Percentiles rank a stretch among this genome's conserved stretches.
phyloP scores from a whole-genome alignment of 176 grass and related monocot species.

The Hordeum marinum region DNA sequence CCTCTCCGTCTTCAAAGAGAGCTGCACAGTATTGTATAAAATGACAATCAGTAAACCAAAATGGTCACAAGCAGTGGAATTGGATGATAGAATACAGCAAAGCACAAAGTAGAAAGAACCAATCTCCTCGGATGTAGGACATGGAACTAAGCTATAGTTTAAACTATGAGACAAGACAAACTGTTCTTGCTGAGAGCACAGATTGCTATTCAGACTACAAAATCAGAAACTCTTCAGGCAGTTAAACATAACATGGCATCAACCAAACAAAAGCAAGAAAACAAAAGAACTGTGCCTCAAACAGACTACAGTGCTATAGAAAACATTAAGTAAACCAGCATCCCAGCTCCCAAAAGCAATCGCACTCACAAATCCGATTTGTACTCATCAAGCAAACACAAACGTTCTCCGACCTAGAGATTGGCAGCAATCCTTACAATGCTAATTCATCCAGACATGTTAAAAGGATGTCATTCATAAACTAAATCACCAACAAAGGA shows the following conservation, averaged over 20 bases:
- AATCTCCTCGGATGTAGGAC: background rate
- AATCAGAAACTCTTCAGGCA: too few species aligned
- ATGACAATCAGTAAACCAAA: background rate
- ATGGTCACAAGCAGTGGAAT: background rate
- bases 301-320: background rate
- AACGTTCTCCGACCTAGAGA: background rate
- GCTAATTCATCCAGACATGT: background rate
- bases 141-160: background rate
- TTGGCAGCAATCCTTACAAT: too few species aligned
- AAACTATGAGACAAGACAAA: too few species aligned
- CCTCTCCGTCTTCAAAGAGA: constrained; percentile 60
- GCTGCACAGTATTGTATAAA: constrained; percentile 17
- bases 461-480: background rate
- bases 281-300: background rate
- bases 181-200: background rate
- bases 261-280: background rate
- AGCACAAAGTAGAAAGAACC: background rate
- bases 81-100: background rate
- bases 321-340: background rate
- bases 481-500: background rate
- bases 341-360: background rate
- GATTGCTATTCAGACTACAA: background rate
- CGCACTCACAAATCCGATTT: background rate
- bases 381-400: background rate
- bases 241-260: background rate